These are phyloP conservation scores for Fusarium brevicatenulatum DNA, from an alignment of 2,329 filamentous ascomycete species.

Conservation along the genomic window DNA sequence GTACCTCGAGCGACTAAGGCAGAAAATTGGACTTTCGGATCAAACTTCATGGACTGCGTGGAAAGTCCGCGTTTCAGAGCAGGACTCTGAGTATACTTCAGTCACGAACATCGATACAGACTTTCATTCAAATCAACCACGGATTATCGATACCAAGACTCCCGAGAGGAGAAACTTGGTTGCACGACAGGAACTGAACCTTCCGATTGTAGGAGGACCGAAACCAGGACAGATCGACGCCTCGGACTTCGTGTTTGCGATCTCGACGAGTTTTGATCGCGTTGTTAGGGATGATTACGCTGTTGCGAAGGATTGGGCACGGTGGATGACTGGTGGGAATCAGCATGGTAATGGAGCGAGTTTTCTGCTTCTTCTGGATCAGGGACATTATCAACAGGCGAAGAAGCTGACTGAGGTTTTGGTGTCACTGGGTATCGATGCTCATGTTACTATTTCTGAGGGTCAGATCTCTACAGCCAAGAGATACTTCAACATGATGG, in stretches of 20 bases:
- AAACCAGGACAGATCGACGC: slow-evolving; percentile 50
- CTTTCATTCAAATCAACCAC: slow-evolving; percentile 46
- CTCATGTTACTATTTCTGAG: slow-evolving; percentile 48
- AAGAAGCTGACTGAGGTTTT: slow-evolving; percentile 47
- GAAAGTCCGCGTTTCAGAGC: slow-evolving; percentile 46
- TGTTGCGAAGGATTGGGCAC: slow-evolving; percentile 55
- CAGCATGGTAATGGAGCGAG: slow-evolving; percentile 56
- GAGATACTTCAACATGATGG: slow-evolving; percentile 53
- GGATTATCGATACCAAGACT: slow-evolving; percentile 41
- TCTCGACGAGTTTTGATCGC: slow-evolving; percentile 56
- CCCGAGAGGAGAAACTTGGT: slow-evolving; percentile 43
- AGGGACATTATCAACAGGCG: slow-evolving; percentile 49
- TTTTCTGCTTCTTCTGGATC: slow-evolving; percentile 55
- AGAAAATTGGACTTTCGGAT: slow-evolving; percentile 45
- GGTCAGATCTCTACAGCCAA: slow-evolving; percentile 47
- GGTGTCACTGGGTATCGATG: slow-evolving; percentile 52
- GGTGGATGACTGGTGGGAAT: slow-evolving; percentile 57
- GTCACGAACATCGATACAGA: slow-evolving; percentile 46
- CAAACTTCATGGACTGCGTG: slow-evolving; percentile 50
- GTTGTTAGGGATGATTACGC: slow-evolving; percentile 52
- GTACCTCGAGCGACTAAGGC: slow-evolving; percentile 46
- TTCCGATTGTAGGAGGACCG: slow-evolving; percentile 48
- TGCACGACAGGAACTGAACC: slow-evolving; percentile 45
- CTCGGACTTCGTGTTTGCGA: slow-evolving; percentile 55
- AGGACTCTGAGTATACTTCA: slow-evolving; percentile 42